Evolutionary conservation across 176 grass and related monocot genomes (phyloP).

Genomic region (Phragmites australis): DNA sequence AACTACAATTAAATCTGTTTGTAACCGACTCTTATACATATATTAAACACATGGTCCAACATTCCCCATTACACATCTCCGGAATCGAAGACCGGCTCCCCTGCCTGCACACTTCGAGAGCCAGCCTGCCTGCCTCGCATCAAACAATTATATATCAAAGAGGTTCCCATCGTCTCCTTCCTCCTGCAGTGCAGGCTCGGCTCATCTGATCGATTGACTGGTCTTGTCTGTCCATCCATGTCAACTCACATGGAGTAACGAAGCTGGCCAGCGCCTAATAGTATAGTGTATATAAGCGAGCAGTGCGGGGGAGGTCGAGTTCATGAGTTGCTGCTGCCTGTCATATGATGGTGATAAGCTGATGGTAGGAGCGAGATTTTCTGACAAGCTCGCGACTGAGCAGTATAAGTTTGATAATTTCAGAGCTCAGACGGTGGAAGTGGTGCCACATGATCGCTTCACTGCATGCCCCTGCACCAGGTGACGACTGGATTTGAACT

Average conservation of each 20-base stretch:
- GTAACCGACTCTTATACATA: too few species aligned
- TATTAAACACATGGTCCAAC: too few species aligned
- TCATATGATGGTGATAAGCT: not conserved
- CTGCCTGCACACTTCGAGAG: not conserved
- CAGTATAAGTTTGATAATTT: constrained; percentile 25
- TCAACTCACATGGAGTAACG: not conserved
- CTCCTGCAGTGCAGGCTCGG: not conserved
- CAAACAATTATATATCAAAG: not conserved
- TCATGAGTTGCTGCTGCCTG: too few species aligned
- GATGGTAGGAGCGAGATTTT: not conserved
- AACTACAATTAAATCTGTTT: too few species aligned
- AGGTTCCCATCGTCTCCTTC: not conserved
- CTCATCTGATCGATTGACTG: not conserved
- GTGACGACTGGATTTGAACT: not conserved
- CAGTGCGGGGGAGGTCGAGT: not conserved
- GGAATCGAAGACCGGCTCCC: too few species aligned
- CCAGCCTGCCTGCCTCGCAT: not conserved
- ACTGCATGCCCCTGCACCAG: not conserved
- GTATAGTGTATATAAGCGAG: not conserved
- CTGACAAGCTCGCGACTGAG: not conserved
- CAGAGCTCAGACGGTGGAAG: not conserved
- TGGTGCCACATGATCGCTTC: constrained; percentile 16
- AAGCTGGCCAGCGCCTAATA: not conserved
- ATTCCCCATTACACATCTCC: too few species aligned
- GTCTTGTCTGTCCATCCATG: not conserved